Evolutionary conservation across 768 basidiomycete species (phyloP).

Genomic region (Amanita inopinata): DNA sequence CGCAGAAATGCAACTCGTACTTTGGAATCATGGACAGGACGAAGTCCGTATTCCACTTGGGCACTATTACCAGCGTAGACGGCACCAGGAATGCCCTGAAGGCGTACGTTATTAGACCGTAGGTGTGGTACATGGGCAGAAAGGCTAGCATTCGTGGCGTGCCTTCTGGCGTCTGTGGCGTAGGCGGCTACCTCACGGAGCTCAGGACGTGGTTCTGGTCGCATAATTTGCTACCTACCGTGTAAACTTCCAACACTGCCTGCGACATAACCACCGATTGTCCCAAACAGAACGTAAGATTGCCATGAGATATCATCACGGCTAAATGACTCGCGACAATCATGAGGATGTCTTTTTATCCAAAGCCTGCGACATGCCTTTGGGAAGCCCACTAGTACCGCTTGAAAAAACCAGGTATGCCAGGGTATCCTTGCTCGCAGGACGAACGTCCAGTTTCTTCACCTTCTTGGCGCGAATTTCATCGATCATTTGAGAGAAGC

Average conservation of each 20-base stretch:
- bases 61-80: constrained; percentile 42
- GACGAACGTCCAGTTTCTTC: constrained; percentile 31
- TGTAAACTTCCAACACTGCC: constrained; percentile 24
- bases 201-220: not conserved
- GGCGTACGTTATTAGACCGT: constrained; percentile 44
- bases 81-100: constrained; percentile 40
- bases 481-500: constrained; percentile 35
- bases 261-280: constrained; percentile 26
- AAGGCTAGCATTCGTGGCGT: constrained; percentile 43
- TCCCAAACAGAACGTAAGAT: constrained; percentile 35
- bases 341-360: too few species aligned
- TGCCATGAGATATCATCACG: constrained; percentile 69
- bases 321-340: constrained; percentile 37
- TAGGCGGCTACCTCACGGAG: constrained; percentile 31
- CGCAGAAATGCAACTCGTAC: not conserved
- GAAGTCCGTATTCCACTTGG: constrained; percentile 40
- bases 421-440: constrained; percentile 41
- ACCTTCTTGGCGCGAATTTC: constrained; percentile 25
- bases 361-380: too few species aligned
- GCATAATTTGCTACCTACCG: constrained; percentile 21
- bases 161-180: constrained; percentile 31
- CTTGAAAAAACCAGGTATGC: constrained; percentile 72
- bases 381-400: constrained; percentile 68
- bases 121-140: constrained; percentile 61
- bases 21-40: constrained; percentile 2